These are phyloP conservation scores for Silene conica DNA, from an alignment of 148 eudicot genomes.

Conservation along the genomic window DNA sequence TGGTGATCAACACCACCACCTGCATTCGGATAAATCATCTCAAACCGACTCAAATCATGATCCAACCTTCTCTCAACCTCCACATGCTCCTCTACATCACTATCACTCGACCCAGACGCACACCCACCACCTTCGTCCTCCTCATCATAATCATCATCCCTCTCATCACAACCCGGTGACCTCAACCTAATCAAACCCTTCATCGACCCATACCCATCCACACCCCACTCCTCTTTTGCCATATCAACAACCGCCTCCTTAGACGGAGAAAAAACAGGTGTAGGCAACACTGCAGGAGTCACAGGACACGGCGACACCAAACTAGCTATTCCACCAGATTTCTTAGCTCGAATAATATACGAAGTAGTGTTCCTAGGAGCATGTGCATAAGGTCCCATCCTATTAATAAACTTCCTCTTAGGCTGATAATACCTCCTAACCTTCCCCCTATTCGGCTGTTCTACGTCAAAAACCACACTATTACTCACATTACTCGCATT, in stretches of 20 bases:
- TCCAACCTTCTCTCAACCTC: slow-evolving; percentile 92
- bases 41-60: slow-evolving; percentile 86
- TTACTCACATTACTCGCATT: slow-evolving; percentile 7
- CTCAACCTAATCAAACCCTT: slow-evolving; percentile 87
- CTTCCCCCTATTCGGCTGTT: slow-evolving; percentile 72
- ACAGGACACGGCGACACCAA: slow-evolving; percentile 80
- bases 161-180: slow-evolving; percentile 63
- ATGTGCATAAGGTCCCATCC: slow-evolving; percentile 67
- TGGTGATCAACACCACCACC: slow-evolving; percentile 49
- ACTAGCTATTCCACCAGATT: slow-evolving; percentile 76
- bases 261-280: slow-evolving; percentile 83
- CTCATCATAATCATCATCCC: slow-evolving; percentile 61
- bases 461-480: slow-evolving; percentile 46
- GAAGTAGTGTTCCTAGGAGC: slow-evolving; percentile 92
- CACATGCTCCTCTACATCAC: slow-evolving; percentile 95
- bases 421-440: slow-evolving; percentile 52
- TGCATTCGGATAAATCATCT: slow-evolving; percentile 66
- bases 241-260: slow-evolving; percentile 84
- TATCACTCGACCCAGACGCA: slow-evolving; percentile 75
- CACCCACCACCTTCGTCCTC: slow-evolving; percentile 45
- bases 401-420: slow-evolving; percentile 63
- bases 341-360: slow-evolving; percentile 81
- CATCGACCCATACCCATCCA: slow-evolving; percentile 97
- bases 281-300: slow-evolving; percentile 86
- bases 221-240: slow-evolving; percentile 99